Evolutionary conservation across 2,329 filamentous ascomycete species (phyloP), one percentile per base, ranked within the genome.

Genomic region (Pseudogymnoascus sp.): DNA sequence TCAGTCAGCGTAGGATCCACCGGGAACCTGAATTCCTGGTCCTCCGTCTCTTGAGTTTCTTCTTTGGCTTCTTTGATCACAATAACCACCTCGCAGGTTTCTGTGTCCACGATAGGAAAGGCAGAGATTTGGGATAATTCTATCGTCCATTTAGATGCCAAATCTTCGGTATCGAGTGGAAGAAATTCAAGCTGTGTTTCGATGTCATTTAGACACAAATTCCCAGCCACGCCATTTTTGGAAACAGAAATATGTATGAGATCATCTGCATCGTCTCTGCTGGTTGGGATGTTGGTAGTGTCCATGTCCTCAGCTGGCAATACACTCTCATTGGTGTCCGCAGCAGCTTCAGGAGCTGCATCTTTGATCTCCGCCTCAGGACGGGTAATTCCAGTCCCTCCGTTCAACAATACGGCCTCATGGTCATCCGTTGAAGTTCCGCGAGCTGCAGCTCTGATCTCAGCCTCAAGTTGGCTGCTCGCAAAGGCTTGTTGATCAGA

Each of bases 401-500:
- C 44, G 17, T 11, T 8, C 9, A 6, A 31, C 8, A 31, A 17
- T 17, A 50, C 8, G 31, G 26, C 5, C 47, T 6, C 29, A 2
- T 21, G n/a, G 35, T 5, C 29, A 21, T 35, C 29, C 17, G 29
- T 3, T 54, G 8, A 11, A 33, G 47, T 11, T 21, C 21, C 47
- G 13, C n/a, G 29, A 54, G 47, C 47, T 13, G 36, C 35, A 8
- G 60, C 58, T 26, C 65, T 68, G 44, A 71, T 68, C 39, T 50
- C 15, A 15, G 68, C 68, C 1, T 72, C 54, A 24, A 71, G 31
- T 5, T 72, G 59, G 39, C 70, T 71, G 11, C 70, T 70, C 10
- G 64, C 62, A 26, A 41, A 24, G 8, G 62, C 60, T 26, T 69
- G 59, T 24, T 66, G 68, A 24, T 65, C 58, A 40, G 66, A 67